Evolutionary conservation across 1,284 basidiomycete species (phyloP), one percentile per base, ranked within the genome.

Genomic region (Pyrrhoderma lamaoense): DNA sequence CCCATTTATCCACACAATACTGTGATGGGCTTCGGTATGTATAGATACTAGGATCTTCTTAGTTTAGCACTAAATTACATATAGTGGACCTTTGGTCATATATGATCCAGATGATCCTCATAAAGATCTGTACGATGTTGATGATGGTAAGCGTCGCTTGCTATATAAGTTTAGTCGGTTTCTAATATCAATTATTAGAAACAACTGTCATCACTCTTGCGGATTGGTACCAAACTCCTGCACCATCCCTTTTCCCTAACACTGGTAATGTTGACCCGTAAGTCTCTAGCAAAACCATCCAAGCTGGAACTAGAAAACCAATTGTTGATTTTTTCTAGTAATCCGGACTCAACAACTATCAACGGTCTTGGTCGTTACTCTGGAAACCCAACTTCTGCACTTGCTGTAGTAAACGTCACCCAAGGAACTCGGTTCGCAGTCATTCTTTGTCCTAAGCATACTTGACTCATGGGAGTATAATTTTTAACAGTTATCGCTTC

Each of bases 81-180:
- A 21, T 36, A 67, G 75, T 39, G 75, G 75, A 1, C 63, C 67
- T 0, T 53, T 77, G 19, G 65, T 77, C 4, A 62, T 77, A 34
- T 77, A 79, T 51, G 76, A 78, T 58, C 67, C 64, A 3, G 9
- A 69, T 3, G 76, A 76, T 53, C 75, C 76, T 21, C 66, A 68
- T 47, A 57, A 53, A 3, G 7, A 60, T n/a, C 51, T 74, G 47
- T 73, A 76, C 51, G 75, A 72, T 52, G 60, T 75, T 7, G 72
- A 69, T 57, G 65, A 70, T 57, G 69, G 65, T 73, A 19, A 40
- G 68, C 56, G 4, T n/a, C 27, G 3, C n/a, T n/a, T 19, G 27
- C 5, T 31, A 11, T 11, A 31, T 31, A 7, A 5, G 5, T 40
- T 40, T 14, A 7, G 38, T 5, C n/a, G 5, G 18, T 21, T 2